Base-by-base conservation (phyloP, 2,329 filamentous ascomycete genomes). In the Metarhizium rileyi region DNA sequence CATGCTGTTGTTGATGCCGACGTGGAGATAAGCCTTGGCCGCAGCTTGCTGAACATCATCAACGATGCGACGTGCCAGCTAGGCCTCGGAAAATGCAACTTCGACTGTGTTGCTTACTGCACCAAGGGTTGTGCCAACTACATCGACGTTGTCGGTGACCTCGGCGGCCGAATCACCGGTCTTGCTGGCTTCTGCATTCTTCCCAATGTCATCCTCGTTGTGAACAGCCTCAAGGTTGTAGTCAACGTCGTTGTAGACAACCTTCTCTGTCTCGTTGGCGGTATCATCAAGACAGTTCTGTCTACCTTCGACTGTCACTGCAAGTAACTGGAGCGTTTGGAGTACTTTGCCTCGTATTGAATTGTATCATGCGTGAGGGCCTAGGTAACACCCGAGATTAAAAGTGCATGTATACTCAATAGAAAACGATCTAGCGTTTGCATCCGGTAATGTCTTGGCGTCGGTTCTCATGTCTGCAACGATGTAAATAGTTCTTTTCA, bases 101-200 rank as follows among this genome's bases (percentile, higher is more conserved):
- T 60, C 49, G 66, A 69, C 61, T 69, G 66, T 55, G 65, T 69
- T 47, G 65, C 64, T 25, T 66, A 64, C 58, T 65, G 61, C 58
- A 56, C 61, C 57, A 60, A 64, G 58, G 66, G 66, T 55, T 69
- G 66, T 60, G 58, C 59, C 55, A 69, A 69, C 64, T 62, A 63
- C 60, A 57, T 68, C 38, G 64, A 68, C 49, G 57, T 66, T 26
- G 51, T 49, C 9, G 54, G 55, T 5, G 47, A 50, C 30, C 25
- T 58, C 25, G 59, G 56, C 22, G 61, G 56, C 25, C 56, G 55
- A 52, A 52, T 67, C 45, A 52, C 54, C 38, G 62, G 59, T 30
- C 56, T 65, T 40, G 50, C 58, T 35, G 65, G 65, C 33, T 57
- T 67, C 55, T 63, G 60, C 52, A 57, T 68, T 51, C 55, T 65